These are phyloP conservation scores for Leccinum broughii DNA, from an alignment of 768 basidiomycete species.

Conservation along the genomic window DNA sequence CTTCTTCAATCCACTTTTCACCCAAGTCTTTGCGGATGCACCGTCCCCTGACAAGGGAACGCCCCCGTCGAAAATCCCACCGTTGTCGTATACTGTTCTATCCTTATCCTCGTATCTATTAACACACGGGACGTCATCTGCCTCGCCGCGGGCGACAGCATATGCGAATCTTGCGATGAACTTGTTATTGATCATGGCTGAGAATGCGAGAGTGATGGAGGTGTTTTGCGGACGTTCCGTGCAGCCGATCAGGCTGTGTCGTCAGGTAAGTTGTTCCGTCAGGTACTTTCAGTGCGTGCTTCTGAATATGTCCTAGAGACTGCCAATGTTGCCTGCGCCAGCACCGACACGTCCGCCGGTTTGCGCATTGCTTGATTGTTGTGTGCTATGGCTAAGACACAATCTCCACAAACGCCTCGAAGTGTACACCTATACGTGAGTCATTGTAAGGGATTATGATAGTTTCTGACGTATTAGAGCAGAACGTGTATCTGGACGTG, in stretches of 20 bases:
- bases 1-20: conserved; percentile 49
- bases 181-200: conserved; percentile 50
- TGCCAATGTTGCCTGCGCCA: conserved; percentile 49
- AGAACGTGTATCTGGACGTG: conserved; percentile 60
- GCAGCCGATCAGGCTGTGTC: conserved; percentile 55
- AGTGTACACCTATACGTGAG: conserved; percentile 56
- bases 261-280: conserved; percentile 47
- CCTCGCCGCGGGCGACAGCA: conserved; percentile 55
- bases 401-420: conserved; percentile 66
- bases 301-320: conserved; percentile 38
- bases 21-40: conserved; percentile 44
- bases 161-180: conserved; percentile 63
- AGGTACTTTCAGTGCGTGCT: not conserved
- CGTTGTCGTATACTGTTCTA: conserved; percentile 49
- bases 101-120: conserved; percentile 65
- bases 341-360: conserved; percentile 45
- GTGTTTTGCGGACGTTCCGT: conserved; percentile 43
- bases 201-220: conserved; percentile 49
- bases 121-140: conserved; percentile 63
- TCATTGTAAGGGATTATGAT: not conserved
- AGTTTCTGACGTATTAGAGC: conserved; percentile 4
- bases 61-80: conserved; percentile 27
- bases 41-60: conserved; percentile 31
- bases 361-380: conserved; percentile 66
- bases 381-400: conserved; percentile 68